Evolutionary conservation across 257 asterid species (phyloP).

Genomic region (Orobanche coerulescens): DNA sequence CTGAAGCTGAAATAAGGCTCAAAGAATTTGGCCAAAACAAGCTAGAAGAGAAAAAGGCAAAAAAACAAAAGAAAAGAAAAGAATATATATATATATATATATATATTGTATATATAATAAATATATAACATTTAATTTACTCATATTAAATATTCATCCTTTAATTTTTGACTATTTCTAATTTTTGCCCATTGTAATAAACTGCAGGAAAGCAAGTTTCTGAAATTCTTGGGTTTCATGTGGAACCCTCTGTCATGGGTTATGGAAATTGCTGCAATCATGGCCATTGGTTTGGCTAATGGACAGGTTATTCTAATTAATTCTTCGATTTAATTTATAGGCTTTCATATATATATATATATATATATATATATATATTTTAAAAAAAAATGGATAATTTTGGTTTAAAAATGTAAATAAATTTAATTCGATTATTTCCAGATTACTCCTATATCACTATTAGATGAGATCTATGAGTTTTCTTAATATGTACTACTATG

Average conservation of each 20-base stretch:
- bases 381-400: no score
- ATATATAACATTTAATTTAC: not conserved
- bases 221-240: slow-evolving; percentile 67
- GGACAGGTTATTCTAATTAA: slow-evolving; percentile 39
- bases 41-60: slow-evolving; percentile 78
- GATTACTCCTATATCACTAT: no score
- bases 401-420: no score
- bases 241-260: slow-evolving; percentile 94
- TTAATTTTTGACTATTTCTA: not conserved
- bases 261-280: slow-evolving; percentile 73
- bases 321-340: no score
- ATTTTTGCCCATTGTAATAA: no score
- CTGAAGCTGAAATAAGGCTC: slow-evolving; percentile 59
- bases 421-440: no score
- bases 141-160: not conserved
- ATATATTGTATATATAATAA: not conserved
- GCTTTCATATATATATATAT: no score
- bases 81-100: no score
- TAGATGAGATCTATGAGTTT: no score
- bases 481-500: no score
- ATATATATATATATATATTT: no score
- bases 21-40: slow-evolving; percentile 71
- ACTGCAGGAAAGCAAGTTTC: slow-evolving; percentile 54
- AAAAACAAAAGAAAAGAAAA: no score
- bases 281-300: slow-evolving; percentile 67